Evolutionary conservation across 2,329 filamentous ascomycete species (phyloP).

Genomic region (Hymenoscyphus occultus): DNA sequence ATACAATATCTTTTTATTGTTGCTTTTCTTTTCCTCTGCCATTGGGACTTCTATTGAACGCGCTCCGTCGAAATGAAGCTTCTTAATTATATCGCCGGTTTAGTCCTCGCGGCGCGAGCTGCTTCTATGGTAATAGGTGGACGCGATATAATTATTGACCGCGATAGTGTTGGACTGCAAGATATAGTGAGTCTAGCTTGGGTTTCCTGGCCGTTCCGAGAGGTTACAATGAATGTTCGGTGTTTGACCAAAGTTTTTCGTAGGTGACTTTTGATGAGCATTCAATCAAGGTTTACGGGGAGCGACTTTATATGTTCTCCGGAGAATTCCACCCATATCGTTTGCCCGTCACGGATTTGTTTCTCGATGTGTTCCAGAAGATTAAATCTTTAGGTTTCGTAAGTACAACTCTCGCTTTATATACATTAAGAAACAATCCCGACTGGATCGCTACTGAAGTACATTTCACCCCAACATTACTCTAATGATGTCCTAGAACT

Average conservation of each 20-base stretch:
- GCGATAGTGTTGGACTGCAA: slow-evolving; percentile 51
- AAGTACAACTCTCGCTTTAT: background rate
- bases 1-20: background rate
- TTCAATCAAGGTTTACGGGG: slow-evolving; percentile 59
- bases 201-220: background rate
- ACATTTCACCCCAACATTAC: background rate
- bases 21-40: background rate
- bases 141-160: slow-evolving; percentile 47
- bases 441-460: background rate
- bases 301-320: slow-evolving; percentile 59
- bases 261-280: slow-evolving; percentile 61
- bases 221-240: background rate
- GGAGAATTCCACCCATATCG: slow-evolving; percentile 63
- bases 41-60: background rate
- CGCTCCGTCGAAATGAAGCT: slow-evolving; percentile 39
- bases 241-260: background rate
- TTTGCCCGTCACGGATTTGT: slow-evolving; percentile 59
- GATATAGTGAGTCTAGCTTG: slow-evolving; percentile 47
- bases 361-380: slow-evolving; percentile 77
- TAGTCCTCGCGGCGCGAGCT: slow-evolving; percentile 44
- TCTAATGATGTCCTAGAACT: slow-evolving; percentile 44
- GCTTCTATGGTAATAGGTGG: slow-evolving; percentile 48
- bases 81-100: slow-evolving; percentile 33
- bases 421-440: background rate
- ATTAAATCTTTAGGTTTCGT: slow-evolving; percentile 73